phyloP scores from a whole-genome alignment of 2,329 filamentous ascomycete species.

The Huntiella abstrusa region DNA sequence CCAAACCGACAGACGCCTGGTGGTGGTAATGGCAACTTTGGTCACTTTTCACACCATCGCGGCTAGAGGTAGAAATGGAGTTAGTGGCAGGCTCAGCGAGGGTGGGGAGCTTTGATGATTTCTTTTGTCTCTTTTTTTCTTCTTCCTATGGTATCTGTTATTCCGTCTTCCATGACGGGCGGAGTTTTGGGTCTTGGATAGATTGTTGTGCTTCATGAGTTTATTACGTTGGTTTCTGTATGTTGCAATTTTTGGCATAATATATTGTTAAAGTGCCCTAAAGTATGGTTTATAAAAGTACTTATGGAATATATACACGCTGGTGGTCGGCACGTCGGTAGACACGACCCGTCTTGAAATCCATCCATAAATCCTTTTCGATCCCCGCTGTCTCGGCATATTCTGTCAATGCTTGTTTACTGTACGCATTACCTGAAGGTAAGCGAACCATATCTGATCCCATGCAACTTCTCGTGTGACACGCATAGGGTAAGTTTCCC shows the following conservation, averaged over 20 bases:
- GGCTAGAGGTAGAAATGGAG: too few species aligned
- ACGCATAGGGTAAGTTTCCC: conserved; percentile 74
- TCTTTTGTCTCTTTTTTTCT: not conserved
- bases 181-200: too few species aligned
- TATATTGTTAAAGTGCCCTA: too few species aligned
- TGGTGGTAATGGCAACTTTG: conserved; percentile 39
- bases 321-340: too few species aligned
- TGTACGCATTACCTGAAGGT: conserved; percentile 76
- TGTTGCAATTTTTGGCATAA: not conserved
- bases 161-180: not conserved
- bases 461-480: conserved; percentile 85
- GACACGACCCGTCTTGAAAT: too few species aligned
- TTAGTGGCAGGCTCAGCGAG: not conserved
- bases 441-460: conserved; percentile 73
- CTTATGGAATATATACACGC: too few species aligned
- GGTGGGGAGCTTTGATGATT: not conserved
- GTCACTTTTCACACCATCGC: conserved; percentile 35
- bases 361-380: conserved; percentile 41
- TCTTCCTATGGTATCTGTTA: conserved; percentile 1
- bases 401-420: conserved; percentile 50
- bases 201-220: too few species aligned
- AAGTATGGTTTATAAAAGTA: too few species aligned
- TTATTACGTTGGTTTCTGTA: not conserved
- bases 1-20: conserved; percentile 55
- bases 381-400: conserved; percentile 67